Evolutionary conservation across 2,329 filamentous ascomycete genomes (phyloP).

Genomic region (Xylaria sp.): DNA sequence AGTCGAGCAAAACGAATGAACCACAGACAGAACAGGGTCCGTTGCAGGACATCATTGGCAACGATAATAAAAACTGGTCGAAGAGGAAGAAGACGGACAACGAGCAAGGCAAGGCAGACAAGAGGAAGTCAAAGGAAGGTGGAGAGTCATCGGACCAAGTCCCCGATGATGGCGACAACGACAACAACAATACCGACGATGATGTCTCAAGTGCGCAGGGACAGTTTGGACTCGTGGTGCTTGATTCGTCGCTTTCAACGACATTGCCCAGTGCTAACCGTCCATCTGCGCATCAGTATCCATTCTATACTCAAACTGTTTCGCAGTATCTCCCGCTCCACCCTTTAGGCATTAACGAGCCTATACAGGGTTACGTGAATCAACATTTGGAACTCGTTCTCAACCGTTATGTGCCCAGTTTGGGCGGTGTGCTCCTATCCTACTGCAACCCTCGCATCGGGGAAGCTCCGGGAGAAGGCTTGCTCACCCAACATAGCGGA

Average conservation of each 20-base stretch:
- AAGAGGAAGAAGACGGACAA: slow-evolving; percentile 57
- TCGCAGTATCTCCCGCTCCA: slow-evolving; percentile 83
- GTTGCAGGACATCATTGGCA: slow-evolving; percentile 45
- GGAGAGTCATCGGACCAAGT: slow-evolving; percentile 39
- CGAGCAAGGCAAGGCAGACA: slow-evolving; percentile 47
- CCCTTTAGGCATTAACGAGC: slow-evolving; percentile 75
- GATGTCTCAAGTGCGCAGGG: background rate
- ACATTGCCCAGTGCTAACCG: slow-evolving; percentile 1
- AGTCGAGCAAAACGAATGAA: slow-evolving; percentile 23
- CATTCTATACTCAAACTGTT: slow-evolving; percentile 82
- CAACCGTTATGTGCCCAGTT: slow-evolving; percentile 78
- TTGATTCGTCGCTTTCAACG: slow-evolving; percentile 44
- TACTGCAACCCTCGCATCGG: slow-evolving; percentile 77
- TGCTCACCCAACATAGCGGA: slow-evolving; percentile 60
- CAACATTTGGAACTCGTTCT: slow-evolving; percentile 81
- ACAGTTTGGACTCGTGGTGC: slow-evolving; percentile 52
- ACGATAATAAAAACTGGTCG: slow-evolving; percentile 50
- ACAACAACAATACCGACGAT: slow-evolving; percentile 9
- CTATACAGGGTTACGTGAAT: slow-evolving; percentile 75
- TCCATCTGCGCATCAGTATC: slow-evolving; percentile 60
- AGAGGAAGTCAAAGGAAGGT: slow-evolving; percentile 34
- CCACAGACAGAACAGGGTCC: slow-evolving; percentile 4
- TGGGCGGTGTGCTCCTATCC: slow-evolving; percentile 78
- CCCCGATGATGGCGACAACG: background rate
- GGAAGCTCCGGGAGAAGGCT: slow-evolving; percentile 64